Percentiles rank a stretch among this genome's conserved stretches.
Evolutionary conservation across 768 basidiomycete species (phyloP).

Genomic region (Tubosaeta sp.): DNA sequence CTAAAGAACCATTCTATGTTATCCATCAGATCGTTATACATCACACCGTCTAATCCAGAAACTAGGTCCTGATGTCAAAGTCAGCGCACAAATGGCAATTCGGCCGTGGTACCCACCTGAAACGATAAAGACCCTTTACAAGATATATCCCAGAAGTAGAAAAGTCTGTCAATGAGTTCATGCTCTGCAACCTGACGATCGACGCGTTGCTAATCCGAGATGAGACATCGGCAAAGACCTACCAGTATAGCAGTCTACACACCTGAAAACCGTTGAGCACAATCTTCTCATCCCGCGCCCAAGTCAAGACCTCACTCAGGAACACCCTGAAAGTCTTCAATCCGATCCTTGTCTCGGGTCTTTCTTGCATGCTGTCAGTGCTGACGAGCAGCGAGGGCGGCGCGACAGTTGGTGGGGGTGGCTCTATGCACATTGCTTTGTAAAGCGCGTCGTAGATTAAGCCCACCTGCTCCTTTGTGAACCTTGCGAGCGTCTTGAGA

Average conservation of each 20-base stretch:
- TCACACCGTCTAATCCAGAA: conserved; percentile 81
- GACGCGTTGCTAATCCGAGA: conserved; percentile 61
- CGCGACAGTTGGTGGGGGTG: conserved; percentile 55
- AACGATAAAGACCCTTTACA: conserved; percentile 82
- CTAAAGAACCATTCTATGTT: conserved; percentile 99
- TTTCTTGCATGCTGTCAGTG: conserved; percentile 61
- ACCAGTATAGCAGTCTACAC: conserved; percentile 5
- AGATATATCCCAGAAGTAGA: conserved; percentile 90
- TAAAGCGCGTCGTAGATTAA: conserved; percentile 91
- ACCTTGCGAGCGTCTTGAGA: conserved; percentile 70
- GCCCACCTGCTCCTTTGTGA: conserved; percentile 83
- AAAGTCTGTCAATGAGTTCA: conserved; percentile 89
- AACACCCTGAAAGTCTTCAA: conserved; percentile 83
- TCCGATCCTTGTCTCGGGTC: conserved; percentile 87
- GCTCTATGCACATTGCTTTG: conserved; percentile 73
- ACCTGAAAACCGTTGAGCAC: conserved; percentile 92
- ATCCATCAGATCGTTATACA: conserved; percentile 97
- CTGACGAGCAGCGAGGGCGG: conserved; percentile 50
- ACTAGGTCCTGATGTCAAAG: conserved; percentile 68
- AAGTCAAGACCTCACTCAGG: conserved; percentile 88
- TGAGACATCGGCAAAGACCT: conserved; percentile 3
- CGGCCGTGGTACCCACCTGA: conserved; percentile 50
- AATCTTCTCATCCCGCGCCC: conserved; percentile 93
- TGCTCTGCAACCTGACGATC: conserved; percentile 93
- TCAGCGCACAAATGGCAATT: conserved; percentile 1